Evolutionary conservation across 208 protist genomes (phyloP).

Genomic region (Balamuthia mandrillaris): DNA sequence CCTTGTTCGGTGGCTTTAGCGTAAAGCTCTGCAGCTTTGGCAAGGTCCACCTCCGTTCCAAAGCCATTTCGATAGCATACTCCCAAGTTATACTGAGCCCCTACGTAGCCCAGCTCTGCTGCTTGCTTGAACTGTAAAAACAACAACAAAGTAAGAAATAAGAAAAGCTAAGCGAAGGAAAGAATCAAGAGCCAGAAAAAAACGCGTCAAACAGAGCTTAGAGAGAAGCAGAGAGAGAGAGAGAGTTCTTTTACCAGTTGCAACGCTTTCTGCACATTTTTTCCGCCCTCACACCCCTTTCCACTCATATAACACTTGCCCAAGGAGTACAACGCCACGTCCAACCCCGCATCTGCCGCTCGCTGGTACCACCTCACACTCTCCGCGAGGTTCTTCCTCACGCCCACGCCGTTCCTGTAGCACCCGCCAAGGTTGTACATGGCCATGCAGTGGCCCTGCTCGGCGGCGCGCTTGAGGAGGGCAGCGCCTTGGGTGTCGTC

Average conservation of each 20-base stretch:
- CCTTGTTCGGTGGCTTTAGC: not conserved
- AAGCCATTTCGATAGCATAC: conserved; percentile 15
- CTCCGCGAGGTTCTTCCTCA: conserved; percentile 9
- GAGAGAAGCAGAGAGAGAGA: no score
- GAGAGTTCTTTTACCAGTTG: no score
- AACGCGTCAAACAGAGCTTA: no score
- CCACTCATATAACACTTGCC: conserved; percentile 28
- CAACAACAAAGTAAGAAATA: no score
- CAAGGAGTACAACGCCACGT: conserved; percentile 12
- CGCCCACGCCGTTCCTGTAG: not conserved
- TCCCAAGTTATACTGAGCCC: conserved; percentile 8
- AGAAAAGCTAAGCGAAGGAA: no score
- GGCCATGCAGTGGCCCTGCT: not conserved
- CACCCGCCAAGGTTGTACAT: conserved; percentile 6
- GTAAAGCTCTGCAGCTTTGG: conserved; percentile 25
- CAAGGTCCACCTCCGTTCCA: not conserved
- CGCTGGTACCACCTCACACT: not conserved
- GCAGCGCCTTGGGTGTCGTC: not conserved
- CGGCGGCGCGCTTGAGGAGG: not conserved
- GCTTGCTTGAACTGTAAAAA: no score
- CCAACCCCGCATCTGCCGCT: not conserved
- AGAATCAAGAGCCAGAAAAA: no score
- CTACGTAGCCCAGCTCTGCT: conserved; percentile 8
- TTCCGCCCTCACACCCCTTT: conserved; percentile 12
- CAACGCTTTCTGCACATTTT: no score